Percentiles rank a stretch among this genome's conserved stretches.
Evolutionary conservation across 129 eudicot genomes (phyloP).

Genomic region (Escallonia herrerae): DNA sequence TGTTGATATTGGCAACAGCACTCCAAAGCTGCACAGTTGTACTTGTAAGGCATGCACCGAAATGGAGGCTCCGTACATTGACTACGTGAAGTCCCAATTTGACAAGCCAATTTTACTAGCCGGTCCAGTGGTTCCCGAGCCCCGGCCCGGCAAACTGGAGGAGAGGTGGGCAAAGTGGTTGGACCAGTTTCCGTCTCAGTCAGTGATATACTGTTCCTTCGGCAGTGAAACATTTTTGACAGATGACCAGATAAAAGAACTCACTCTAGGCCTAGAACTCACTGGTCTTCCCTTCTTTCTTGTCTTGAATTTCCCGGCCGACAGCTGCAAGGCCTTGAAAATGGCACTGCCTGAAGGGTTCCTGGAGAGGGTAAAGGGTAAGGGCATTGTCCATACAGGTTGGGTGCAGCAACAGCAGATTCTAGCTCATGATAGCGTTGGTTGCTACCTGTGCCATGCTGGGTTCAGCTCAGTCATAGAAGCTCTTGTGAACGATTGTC

Average conservation of each 20-base stretch:
- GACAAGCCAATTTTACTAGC: constrained; percentile 25
- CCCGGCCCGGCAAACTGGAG: constrained; percentile 26
- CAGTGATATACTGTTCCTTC: constrained; percentile 42
- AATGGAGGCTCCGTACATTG: constrained; percentile 40
- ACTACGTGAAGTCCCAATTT: constrained; percentile 25
- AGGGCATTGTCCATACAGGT: constrained; percentile 41
- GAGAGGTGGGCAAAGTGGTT: constrained; percentile 34
- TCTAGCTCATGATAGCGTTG: constrained; percentile 43
- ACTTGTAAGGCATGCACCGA: constrained; percentile 33
- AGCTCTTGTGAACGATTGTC: constrained; percentile 43
- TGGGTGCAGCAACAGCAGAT: constrained; percentile 65
- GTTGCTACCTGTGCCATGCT: constrained; percentile 39
- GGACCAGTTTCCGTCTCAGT: constrained; percentile 22
- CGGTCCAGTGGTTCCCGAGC: constrained; percentile 37
- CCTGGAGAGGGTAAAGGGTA: constrained; percentile 27
- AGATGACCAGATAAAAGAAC: constrained; percentile 32
- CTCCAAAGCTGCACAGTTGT: constrained; percentile 18
- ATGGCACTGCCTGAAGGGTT: constrained; percentile 41
- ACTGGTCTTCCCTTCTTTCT: constrained; percentile 39
- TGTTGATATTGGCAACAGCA: no score
- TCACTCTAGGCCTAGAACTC: constrained; percentile 40
- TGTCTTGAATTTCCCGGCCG: constrained; percentile 38
- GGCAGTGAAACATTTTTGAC: constrained; percentile 47
- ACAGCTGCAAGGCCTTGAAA: constrained; percentile 17
- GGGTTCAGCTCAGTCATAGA: constrained; percentile 50